Evolutionary conservation across 345 rosid species (phyloP), one percentile per base, ranked within the genome.

Genomic region (Acer negundo): DNA sequence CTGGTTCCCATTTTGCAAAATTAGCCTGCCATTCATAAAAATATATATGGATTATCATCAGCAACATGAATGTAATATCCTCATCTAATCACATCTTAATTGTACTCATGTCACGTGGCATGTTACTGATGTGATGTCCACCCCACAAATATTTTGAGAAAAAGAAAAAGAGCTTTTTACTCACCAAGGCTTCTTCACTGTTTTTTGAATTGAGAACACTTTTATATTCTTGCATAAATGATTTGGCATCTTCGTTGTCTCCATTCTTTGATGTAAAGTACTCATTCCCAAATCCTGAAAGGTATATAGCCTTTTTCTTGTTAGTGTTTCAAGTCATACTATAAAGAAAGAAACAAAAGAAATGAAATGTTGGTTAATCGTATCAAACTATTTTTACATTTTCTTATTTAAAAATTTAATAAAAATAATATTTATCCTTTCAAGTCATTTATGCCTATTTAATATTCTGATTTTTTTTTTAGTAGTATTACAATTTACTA

Each of bases 1-100:
- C 76, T 22, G 98, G 98, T 69, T 94, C 97, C 98, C 98, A 94
- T 79, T 88, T 85, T 0, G 96, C 97, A 74, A 86, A 92, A 77
- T 91, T 90, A 15, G 94, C 96, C 98, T 91, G 86, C 24, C 47
- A 6, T 35, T 35, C 38, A 35, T 35, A 35, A 35, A 35, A 4
- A 35, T 35, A 35, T 35, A 35, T 35, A 35, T 35, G 38, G 38
- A 35, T 35, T 35, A 35, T 35, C 38, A 35, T 35, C 38, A 35
- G 38, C 38, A 35, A 35, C 38, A 35, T 35, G 38, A 35, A 35
- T 35, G 4, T 35, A 35, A 28, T 28, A 3, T 28, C 31, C 31
- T 28, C 31, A 28, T 35, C 38, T 35, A 35, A 35, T 35, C 38
- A 35, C 38, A 35, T 35, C 6, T 35, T 35, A 35, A 35, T 35